A percentile compares a stretch with the other conserved stretches of the same genome.
Conservation (phyloP, 345 rosid genomes). For the Eutrema japonicum region DNA sequence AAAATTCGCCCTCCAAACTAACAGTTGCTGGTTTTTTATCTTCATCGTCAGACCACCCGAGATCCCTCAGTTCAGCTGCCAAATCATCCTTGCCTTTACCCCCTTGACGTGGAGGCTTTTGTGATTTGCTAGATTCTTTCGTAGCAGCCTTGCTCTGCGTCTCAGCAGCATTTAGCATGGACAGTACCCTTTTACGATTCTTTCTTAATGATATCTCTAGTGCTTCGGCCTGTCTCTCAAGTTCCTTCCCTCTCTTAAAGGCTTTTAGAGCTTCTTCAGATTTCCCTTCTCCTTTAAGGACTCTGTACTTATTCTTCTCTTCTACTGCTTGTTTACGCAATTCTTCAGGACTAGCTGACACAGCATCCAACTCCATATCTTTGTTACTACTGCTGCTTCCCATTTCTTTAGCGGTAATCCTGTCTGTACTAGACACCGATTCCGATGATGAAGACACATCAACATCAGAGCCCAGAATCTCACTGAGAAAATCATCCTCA, state of each 20-base stretch:
- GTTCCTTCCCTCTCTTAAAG: constrained; percentile 91
- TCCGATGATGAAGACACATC: constrained; percentile 59
- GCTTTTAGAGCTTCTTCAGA: constrained; percentile 85
- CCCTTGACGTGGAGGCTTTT: constrained; percentile 46
- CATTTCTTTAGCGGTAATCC: constrained; percentile 45
- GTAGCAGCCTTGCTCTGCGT: constrained; percentile 49
- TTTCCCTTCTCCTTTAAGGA: constrained; percentile 80
- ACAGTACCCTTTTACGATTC: constrained; percentile 54
- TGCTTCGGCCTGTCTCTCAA: constrained; percentile 88
- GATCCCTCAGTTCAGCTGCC: constrained; percentile 66
- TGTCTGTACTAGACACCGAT: constrained; percentile 39
- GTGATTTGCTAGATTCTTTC: constrained; percentile 53
- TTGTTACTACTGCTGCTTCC: constrained; percentile 48
- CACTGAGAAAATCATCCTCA: constrained; percentile 71
- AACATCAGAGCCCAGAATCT: constrained; percentile 70
- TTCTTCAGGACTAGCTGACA: constrained; percentile 57
- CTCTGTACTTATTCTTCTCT: constrained; percentile 71
- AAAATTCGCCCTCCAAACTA: constrained; percentile 87
- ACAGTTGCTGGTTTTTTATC: constrained; percentile 53
- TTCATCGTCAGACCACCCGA: constrained; percentile 86
- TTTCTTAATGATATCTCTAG: constrained; percentile 65
- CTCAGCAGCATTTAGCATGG: constrained; percentile 45
- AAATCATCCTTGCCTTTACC: constrained; percentile 63
- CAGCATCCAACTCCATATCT: constrained; percentile 43
- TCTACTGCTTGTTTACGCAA: constrained; percentile 74